Evolutionary conservation across 768 basidiomycete genomes (phyloP), one percentile per base, ranked within the genome.

Genomic region (Auriculariales sp.): DNA sequence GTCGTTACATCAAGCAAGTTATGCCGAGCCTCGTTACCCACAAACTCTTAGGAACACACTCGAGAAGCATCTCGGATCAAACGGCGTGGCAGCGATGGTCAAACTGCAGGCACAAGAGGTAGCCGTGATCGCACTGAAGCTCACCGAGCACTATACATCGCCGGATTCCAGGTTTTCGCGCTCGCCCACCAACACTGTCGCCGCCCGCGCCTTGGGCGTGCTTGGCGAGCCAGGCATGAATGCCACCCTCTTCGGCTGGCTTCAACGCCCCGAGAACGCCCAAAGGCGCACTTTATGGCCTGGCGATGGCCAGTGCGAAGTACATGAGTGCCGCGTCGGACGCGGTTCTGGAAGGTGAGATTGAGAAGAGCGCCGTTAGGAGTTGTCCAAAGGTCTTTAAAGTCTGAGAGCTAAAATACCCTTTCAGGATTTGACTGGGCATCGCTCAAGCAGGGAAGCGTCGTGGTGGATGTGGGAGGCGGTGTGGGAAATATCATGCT

Each of bases 51-150:
- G 9, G 44, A 84, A 79, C 46, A 74, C 77, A 0, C 73, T 74
- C 53, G 62, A 67, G 55, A 88, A 87, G 60, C 85, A 87, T 53
- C 70, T 72, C 28, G 72, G 73, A 29, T 77, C 75, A 0, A 74
- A 79, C 54, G 83, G 80, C 2, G 72, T 78, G 6, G 70, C 83
- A 6, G 85, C 84, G 0, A 79, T 86, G 55, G 71, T 84, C 10
- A 83, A 79, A 9, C 58, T 84, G 39, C 78, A 73, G 84, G 72
- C 81, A 4, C 84, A 88, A 57, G 85, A 88, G 58, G 72, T 86
- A 32, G 76, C 78, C 66, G 87, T 87, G 62, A 72, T 83, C 1
- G 76, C 82, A 10, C 78, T 80, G 4, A 86, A 82, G 56, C 71
- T 88, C 50, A 81, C 84, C 0, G 85, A 88, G 57, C 72, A 78